Conservation (phyloP, 441 rosid genomes). For the Raphanus hybrid region DNA sequence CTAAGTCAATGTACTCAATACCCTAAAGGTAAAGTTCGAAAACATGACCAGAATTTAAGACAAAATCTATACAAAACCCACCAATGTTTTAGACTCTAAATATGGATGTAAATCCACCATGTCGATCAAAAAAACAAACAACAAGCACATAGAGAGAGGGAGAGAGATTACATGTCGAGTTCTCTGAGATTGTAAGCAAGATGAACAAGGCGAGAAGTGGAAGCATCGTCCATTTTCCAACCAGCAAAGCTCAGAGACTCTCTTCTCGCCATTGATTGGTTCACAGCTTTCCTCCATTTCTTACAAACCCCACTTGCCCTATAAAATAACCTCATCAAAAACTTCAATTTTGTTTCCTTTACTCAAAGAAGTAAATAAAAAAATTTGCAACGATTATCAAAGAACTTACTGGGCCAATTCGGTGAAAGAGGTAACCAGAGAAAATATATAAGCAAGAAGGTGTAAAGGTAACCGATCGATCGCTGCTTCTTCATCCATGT, state of each 20-base stretch:
- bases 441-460: slow-evolving; percentile 71
- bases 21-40: slow-evolving; percentile 17
- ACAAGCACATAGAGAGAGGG: background rate
- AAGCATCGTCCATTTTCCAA: slow-evolving; percentile 82
- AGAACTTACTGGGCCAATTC: slow-evolving; percentile 79
- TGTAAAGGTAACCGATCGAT: slow-evolving; percentile 82
- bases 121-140: slow-evolving; percentile 1
- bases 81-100: background rate
- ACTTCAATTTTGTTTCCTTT: background rate
- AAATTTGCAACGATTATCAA: too few species aligned
- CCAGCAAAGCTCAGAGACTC: slow-evolving; percentile 73
- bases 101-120: slow-evolving; percentile 18
- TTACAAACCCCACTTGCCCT: slow-evolving; percentile 86
- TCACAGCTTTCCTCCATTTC: slow-evolving; percentile 86
- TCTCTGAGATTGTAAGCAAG: slow-evolving; percentile 79
- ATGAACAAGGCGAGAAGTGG: slow-evolving; percentile 70
- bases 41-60: background rate
- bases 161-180: slow-evolving; percentile 72
- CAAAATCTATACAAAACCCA: background rate
- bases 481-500: slow-evolving; percentile 59
- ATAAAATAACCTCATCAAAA: background rate
- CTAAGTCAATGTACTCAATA: slow-evolving; percentile 1
- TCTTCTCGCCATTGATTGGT: slow-evolving; percentile 73
- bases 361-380: too few species aligned
- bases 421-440: slow-evolving; percentile 68